Base-by-base conservation (phyloP, 1,284 basidiomycete genomes). In the Golubevia sp. region DNA sequence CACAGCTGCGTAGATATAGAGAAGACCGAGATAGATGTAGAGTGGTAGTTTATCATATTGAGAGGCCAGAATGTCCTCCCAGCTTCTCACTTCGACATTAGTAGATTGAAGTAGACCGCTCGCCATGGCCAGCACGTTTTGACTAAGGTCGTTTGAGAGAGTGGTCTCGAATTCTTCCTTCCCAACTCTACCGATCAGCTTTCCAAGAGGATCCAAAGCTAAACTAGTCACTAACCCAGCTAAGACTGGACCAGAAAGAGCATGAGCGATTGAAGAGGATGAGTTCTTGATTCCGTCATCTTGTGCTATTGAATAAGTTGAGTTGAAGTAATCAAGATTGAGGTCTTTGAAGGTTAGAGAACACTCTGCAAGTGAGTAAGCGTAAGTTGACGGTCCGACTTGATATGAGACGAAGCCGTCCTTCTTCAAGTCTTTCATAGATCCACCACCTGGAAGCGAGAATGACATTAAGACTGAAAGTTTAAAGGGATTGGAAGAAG, bases 321-420 rank as follows among this genome's bases (percentile, higher is more conserved):
- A 55, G 52, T 66, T 66, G 52, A 66, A 66, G 55, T 64, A 64
- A 49, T 21, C 38, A 30, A 61, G 25, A 34, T 56, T 50, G 1
- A 66, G 38, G 5, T 64, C 26, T 48, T 58, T 44, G 23, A 21
- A 49, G 15, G 15, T 21, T 15, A 66, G 15, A 6, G 48, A 30
- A 56, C 64, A 66, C 8, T 20, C 27, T 27, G 54, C 27, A 13
- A 49, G n/a, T n/a, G 27, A 38, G 54, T 64, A 64, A 38, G 34
- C 49, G 24, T 20, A 61, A n/a, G 15, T 21, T 26, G n/a, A 44
- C 15, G 18, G 20, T n/a, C 51, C 54, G 7, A 34, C 23, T 4
- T 34, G 27, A 18, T 58, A 27, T 13, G 54, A 23, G 24, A 54
- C 49, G 24, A 64, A 57, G n/a, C 55, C 59, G 6, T 49, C 30